Conservation (phyloP, 352 stramenopile species). For the Phytopythium vexans region DNA sequence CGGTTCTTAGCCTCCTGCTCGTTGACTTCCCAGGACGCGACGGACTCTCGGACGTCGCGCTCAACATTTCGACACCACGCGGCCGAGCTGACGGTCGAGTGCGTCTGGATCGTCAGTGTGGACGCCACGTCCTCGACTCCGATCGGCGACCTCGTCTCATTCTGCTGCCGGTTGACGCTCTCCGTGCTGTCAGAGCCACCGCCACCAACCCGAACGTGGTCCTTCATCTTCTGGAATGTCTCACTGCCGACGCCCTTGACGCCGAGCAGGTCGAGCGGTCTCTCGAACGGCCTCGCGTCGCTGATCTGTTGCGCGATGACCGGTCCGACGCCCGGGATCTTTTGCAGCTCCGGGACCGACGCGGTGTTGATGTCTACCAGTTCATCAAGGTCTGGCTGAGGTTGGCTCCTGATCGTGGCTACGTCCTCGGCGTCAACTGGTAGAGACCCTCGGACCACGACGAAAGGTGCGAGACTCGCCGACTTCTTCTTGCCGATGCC, state of each 20-base stretch:
- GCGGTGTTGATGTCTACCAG: conserved; percentile 50
- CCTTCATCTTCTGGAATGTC: not conserved
- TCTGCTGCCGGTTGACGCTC: not conserved
- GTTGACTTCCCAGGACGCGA: conserved; percentile 15
- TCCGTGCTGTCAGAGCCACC: not conserved
- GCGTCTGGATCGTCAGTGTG: no score
- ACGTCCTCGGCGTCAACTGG: not conserved
- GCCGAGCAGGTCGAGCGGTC: conserved; percentile 43
- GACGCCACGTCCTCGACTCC: not conserved
- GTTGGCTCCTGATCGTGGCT: not conserved
- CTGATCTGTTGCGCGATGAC: conserved; percentile 41
- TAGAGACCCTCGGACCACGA: not conserved
- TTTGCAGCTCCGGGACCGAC: conserved; percentile 27
- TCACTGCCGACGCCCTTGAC: conserved; percentile 39
- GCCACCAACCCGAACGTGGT: not conserved
- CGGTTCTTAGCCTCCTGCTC: not conserved
- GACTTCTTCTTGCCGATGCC: conserved; percentile 28
- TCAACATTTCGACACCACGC: conserved; percentile 32
- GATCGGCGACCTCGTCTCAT: not conserved
- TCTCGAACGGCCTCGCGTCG: conserved; percentile 36
- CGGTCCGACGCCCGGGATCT: conserved; percentile 37
- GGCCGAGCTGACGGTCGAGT: not conserved
- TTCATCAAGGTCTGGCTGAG: not conserved
- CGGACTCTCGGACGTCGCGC: conserved; percentile 25
- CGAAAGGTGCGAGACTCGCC: not conserved